Conservation (phyloP, 208 protist species). For the Trypanosoma mega region DNA sequence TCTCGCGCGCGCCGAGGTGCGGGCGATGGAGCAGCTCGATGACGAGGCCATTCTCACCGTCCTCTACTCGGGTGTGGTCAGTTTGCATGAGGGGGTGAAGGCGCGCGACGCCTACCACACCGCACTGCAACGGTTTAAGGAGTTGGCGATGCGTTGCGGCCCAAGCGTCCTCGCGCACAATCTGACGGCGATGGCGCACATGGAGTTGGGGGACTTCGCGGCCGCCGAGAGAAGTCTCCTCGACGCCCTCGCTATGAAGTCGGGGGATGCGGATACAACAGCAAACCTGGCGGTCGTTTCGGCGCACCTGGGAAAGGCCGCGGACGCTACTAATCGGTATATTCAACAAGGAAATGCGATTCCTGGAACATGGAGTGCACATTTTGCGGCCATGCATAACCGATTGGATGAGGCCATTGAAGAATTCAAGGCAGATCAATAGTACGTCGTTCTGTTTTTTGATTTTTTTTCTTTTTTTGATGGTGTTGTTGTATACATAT, state of each 20-base stretch:
- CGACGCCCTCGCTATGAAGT: constrained; percentile 64
- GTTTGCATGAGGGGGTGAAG: constrained; percentile 50
- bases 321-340: constrained; percentile 58
- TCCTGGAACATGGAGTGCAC: constrained; percentile 38
- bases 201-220: constrained; percentile 61
- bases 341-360: constrained; percentile 41
- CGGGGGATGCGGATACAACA: constrained; percentile 70
- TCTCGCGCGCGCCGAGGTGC: constrained; percentile 63
- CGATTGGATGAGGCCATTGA: constrained; percentile 54
- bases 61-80: constrained; percentile 61
- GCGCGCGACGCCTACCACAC: constrained; percentile 26
- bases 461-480: too few relatives aligned
- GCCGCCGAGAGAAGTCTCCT: constrained; percentile 71
- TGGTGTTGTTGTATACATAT: too few relatives aligned
- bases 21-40: constrained; percentile 78
- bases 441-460: too few relatives aligned
- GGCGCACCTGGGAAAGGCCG: constrained; percentile 46
- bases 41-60: constrained; percentile 79
- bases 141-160: constrained; percentile 68
- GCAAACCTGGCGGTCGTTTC: constrained; percentile 76
- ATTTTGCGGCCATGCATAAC: constrained; percentile 29
- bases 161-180: constrained; percentile 75
- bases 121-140: constrained; percentile 74
- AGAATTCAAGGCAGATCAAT: constrained; percentile 26
- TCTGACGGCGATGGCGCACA: constrained; percentile 66